Base-by-base conservation (phyloP, 352 stramenopile species). In the Globisporangium spinosum region DNA sequence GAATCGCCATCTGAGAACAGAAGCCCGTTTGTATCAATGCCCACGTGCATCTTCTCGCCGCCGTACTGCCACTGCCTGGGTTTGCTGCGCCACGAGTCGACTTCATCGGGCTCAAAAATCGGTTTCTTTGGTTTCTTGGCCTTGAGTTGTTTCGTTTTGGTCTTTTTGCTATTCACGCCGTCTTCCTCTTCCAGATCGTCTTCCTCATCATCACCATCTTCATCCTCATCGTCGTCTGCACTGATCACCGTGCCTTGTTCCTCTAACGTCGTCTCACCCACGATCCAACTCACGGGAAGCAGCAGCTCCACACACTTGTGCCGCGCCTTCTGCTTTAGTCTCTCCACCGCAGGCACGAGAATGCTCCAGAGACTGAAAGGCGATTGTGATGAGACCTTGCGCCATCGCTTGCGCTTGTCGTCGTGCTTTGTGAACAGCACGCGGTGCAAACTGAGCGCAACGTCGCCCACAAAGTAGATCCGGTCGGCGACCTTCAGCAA, bases 401-500 rank as follows among this genome's bases (percentile, higher is more conserved):
- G 29, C 65, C 65, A 70, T 49, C 12, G 3, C 3, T 35, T 35
- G 10, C 64, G 56, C 64, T 15, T 60, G 8, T 69, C 62, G 3
- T 45, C 29, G 23, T 69, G 34, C 62, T 79, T 71, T 20, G 70
- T 70, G 45, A 71, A 72, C 3, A 89, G 47, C 49, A 91, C 76
- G 32, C 83, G 77, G 51, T 79, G 87, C 1, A 94, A 53, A 43
- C 77, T 77, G 56, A 81, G 77, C 0, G 83, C 86, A 9, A 93
- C 56, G 55, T 89, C 81, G 17, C 84, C 84, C 9, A 83, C 79
- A 67, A 94, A 83, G 67, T 87, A 94, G 45, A 94, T 79, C 34
- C 69, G 62, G 6, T 86, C 62, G 0, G 72, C 83, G 20, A 80
- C 60, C 51, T 94, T 81, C 3, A 94, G 25, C 45, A 94, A 54